Percentiles rank a stretch among this genome's conserved stretches.
Conservation (phyloP, 2,329 filamentous ascomycete species). For the Cryphonectria carpinicola region DNA sequence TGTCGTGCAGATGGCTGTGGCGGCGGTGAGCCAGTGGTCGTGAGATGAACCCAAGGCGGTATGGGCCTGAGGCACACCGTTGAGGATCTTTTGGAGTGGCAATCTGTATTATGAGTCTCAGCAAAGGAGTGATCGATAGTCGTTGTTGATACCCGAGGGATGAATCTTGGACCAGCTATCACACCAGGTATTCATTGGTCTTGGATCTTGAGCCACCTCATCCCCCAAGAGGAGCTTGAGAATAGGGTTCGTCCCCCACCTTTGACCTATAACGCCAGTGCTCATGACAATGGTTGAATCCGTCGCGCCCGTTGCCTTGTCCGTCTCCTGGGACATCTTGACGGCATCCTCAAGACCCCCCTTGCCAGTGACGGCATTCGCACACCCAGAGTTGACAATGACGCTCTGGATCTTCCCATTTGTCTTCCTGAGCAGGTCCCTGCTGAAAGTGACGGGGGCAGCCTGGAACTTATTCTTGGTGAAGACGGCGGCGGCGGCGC, state of each 20-base stretch:
- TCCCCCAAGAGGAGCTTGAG: background rate
- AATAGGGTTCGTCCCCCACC: conserved; percentile 49
- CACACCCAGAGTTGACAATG: conserved; percentile 93
- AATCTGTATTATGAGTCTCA: conserved; percentile 57
- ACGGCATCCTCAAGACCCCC: conserved; percentile 87
- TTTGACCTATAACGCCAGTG: conserved; percentile 95
- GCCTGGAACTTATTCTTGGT: conserved; percentile 99
- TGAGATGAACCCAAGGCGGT: conserved; percentile 73
- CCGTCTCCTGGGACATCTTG: conserved; percentile 79
- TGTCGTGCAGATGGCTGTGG: conserved; percentile 94
- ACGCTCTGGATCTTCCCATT: conserved; percentile 78
- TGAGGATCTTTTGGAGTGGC: conserved; percentile 87
- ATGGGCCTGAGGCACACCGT: conserved; percentile 78
- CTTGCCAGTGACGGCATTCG: conserved; percentile 94
- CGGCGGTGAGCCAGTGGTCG: conserved; percentile 83
- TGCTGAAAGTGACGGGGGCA: conserved; percentile 87
- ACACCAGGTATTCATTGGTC: background rate
- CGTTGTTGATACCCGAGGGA: background rate
- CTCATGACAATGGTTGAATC: conserved; percentile 91
- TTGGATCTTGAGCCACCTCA: conserved; percentile 20
- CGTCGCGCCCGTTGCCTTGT: conserved; percentile 58
- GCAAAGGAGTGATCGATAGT: background rate
- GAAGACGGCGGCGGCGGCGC: conserved; percentile 88
- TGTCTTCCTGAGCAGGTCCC: conserved; percentile 69
- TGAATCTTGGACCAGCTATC: background rate